These are phyloP conservation scores for Leccinum variicolor DNA, from an alignment of 768 basidiomycete species.

Conservation along the genomic window DNA sequence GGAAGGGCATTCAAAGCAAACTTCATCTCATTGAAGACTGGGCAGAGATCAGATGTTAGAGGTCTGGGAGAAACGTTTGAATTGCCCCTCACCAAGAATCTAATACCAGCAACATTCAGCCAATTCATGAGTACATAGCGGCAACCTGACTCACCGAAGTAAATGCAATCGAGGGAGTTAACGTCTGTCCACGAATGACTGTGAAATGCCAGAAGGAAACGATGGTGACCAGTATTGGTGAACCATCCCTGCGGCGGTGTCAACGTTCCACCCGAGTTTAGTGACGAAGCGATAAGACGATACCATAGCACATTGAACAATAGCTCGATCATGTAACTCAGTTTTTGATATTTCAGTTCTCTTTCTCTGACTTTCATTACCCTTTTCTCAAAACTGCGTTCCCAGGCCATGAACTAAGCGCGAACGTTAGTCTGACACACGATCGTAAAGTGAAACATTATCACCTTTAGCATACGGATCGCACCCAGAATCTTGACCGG, in stretches of 20 bases:
- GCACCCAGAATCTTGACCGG: slow-evolving; percentile 65
- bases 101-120: slow-evolving; percentile 12
- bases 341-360: slow-evolving; percentile 79
- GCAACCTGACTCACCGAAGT: slow-evolving; percentile 47
- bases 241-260: slow-evolving; percentile 34
- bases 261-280: neutral
- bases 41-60: slow-evolving; percentile 1
- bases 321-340: slow-evolving; percentile 87
- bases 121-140: neutral
- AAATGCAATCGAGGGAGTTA: slow-evolving; percentile 87
- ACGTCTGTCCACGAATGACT: slow-evolving; percentile 58
- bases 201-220: slow-evolving; percentile 71
- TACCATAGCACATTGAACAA: slow-evolving; percentile 57
- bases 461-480: slow-evolving; percentile 84
- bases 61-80: neutral
- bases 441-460: neutral
- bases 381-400: slow-evolving; percentile 79
- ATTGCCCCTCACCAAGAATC: slow-evolving; percentile 38
- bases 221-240: slow-evolving; percentile 57
- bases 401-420: slow-evolving; percentile 90
- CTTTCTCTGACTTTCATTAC: slow-evolving; percentile 72
- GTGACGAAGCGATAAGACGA: neutral
- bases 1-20: slow-evolving; percentile 86
- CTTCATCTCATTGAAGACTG: slow-evolving; percentile 86
- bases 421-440: neutral